Evolutionary conservation across 2,329 filamentous ascomycete genomes (phyloP), one percentile per base, ranked within the genome.

Genomic region (Cytospora piceae): DNA sequence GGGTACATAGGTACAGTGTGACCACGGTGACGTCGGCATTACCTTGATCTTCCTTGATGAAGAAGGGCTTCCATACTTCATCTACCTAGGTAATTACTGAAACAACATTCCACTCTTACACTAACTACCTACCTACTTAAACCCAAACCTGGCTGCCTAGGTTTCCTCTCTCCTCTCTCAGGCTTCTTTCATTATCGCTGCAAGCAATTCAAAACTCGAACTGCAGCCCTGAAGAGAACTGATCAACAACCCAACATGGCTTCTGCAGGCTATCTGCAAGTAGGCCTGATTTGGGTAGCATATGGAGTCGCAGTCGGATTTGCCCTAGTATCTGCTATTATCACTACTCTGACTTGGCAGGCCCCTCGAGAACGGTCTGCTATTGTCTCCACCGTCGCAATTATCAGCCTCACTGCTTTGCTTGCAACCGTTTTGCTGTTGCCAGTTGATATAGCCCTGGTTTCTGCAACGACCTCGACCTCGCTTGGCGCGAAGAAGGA

Each of bases 311-410:
- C 92, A 63, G 84, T 98, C 58, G 89, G 77, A 67, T 80, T 97
- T 63, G 87, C 94, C 68, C 85, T 96, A 60, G 80, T 90, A 70
- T 89, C 93, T 65, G 90, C 94, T 62, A 86, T 89, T 69, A 86
- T 96, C 73, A 97, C 96, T 70, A 93, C 95, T 68, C 94, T 94
- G 78, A 87, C 92, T 71, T 98, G 96, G 84, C 94, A 98, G 77
- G 89, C 91, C 14, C 91, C 94, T 39, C 88, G 91, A 72, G 94
- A 98, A 65, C 89, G 95, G 68, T 95, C 93, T 27, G 85, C 87
- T 49, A 83, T 90, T 58, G 93, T 98, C 68, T 96, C 90, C 67
- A 83, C 88, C 61, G 90, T 97, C 72, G 92, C 92, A 76, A 93
- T 96, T 71, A 81, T 97, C 78, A 95, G 93, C 63, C 84, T 97